Conservation (phyloP, 331 rosid genomes). For the Cydonia oblonga region DNA sequence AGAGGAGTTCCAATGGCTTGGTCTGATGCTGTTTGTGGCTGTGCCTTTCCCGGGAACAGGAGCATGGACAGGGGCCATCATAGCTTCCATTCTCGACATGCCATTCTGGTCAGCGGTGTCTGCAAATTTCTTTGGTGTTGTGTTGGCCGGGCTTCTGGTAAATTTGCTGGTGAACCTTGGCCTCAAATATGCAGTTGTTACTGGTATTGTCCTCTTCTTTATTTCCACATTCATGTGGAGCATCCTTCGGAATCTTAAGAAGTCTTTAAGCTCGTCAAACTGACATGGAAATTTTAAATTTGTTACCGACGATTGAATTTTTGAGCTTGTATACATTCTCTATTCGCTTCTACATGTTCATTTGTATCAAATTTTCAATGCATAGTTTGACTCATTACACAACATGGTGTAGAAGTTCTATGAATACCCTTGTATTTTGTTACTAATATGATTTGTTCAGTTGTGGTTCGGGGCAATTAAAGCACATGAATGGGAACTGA, state of each 20-base stretch:
- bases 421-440: background rate
- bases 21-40: conserved; percentile 88
- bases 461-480: background rate
- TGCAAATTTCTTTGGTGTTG: conserved; percentile 78
- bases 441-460: background rate
- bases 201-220: conserved; percentile 67
- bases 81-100: conserved; percentile 93
- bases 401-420: background rate
- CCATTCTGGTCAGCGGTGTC: conserved; percentile 79
- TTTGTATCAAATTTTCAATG: background rate
- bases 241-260: conserved; percentile 51
- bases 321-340: background rate
- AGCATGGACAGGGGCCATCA: conserved; percentile 88
- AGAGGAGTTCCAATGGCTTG: conserved; percentile 97
- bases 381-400: background rate
- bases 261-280: conserved; percentile 28
- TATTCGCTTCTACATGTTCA: background rate
- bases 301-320: background rate
- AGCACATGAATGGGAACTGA: background rate
- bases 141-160: conserved; percentile 78
- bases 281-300: conserved; percentile 1
- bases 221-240: conserved; percentile 90
- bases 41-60: conserved; percentile 98
- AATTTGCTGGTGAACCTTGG: conserved; percentile 89
- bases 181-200: conserved; percentile 56